Conservation (phyloP, 345 rosid genomes). For the Microcos paniculata region DNA sequence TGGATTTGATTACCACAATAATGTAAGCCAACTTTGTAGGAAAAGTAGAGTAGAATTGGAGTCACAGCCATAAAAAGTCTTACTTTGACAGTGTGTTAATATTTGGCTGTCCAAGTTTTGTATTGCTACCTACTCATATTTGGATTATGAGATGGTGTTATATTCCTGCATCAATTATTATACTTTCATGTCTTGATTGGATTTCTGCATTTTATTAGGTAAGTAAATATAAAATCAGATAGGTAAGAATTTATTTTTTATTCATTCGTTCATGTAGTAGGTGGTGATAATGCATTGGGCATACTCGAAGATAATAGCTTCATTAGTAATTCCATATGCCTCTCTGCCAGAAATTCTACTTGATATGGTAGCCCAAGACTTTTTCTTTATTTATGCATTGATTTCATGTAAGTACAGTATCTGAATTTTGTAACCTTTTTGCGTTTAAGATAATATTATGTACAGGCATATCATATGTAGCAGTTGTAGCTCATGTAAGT, state of each 20-base stretch:
- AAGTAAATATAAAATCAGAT: background rate
- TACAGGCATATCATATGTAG: constrained; percentile 93
- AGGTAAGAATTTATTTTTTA: background rate
- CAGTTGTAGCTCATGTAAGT: constrained; percentile 99
- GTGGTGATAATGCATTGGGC: constrained; percentile 99
- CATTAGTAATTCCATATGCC: constrained; percentile 79
- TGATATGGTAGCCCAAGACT: constrained; percentile 62
- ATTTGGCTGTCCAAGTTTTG: background rate
- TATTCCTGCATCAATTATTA: background rate
- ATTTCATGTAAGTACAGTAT: constrained; percentile 11
- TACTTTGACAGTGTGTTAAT: background rate
- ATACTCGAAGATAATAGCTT: constrained; percentile 89
- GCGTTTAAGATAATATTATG: constrained; percentile 78
- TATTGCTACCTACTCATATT: background rate
- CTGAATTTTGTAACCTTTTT: constrained; percentile 24
- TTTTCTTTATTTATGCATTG: constrained; percentile 16
- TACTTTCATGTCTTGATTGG: background rate
- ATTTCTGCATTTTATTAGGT: background rate
- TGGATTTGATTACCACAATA: no score
- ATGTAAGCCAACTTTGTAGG: no score
- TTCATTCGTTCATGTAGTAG: constrained; percentile 47
- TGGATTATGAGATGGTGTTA: background rate
- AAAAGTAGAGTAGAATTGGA: no score
- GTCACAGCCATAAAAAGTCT: no score
- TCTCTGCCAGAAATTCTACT: constrained; percentile 85